Base-by-base conservation (phyloP, 202 grass and related monocot genomes). In the Elaeis oleifera region DNA sequence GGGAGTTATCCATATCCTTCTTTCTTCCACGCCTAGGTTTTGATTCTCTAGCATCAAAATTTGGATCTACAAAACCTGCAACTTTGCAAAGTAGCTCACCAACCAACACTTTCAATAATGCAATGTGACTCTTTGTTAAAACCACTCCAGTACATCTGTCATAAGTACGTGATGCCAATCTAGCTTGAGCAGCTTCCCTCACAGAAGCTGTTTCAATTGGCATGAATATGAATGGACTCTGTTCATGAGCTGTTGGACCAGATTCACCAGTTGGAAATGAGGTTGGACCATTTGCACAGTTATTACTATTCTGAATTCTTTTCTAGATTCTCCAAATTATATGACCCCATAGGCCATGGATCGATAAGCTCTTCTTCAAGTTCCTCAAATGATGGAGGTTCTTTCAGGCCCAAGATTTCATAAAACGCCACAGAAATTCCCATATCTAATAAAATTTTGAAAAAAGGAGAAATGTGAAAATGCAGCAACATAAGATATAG, bases 301-400 rank as follows among this genome's bases (percentile, higher is more conserved):
- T 76, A 90, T 69, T 85, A 58, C 21, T 16, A 52, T 82, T 50
- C 6, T 80, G 72, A 65, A 60, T 75, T 23, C 29, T 74, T 82
- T 36, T 63, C 50, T 56, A 77, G 71, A 18, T 71, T 57, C 27
- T 79, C 81, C 28, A 67, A 64, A 62, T 78, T 68, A 74, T 86
- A 74, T 73, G 69, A 56, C 58, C 63, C 73, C 66, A 80, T 39
- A 70, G 88, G 94, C 94, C 94, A 99, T 49, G 85, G 88, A 58
- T 99, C 79, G 76, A 99, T 79, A 64, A 99, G 94, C 74, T 99
- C 94, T 77, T 92, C 77, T 80, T 92, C 87, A 50, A 99, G 63
- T 74, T 92, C 85, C 70, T 99, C 94, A 78, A 86, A 74, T 44
- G 82, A 84, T 68, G 94, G 94, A 76, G 81, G 66, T 80, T 83